A percentile compares a stretch with the other conserved stretches of the same genome.
Conservation (phyloP, 2,329 filamentous ascomycete genomes). For the Trichoderma cornu-damae region DNA sequence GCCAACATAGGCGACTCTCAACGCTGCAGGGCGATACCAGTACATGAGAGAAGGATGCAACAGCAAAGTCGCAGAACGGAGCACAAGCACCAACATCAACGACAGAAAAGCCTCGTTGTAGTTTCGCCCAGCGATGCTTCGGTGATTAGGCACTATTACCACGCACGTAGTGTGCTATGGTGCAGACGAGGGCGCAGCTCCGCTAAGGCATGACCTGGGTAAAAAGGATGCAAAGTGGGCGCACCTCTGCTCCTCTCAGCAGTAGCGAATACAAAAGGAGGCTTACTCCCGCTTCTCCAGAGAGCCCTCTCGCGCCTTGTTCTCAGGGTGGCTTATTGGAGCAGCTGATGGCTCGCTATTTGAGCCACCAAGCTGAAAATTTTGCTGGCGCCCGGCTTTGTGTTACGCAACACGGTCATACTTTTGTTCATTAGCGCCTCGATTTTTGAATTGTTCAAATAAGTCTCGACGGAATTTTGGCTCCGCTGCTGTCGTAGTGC, state of each 20-base stretch:
- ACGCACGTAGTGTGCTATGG: background rate
- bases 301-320: background rate
- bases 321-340: background rate
- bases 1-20: background rate
- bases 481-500: background rate
- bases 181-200: background rate
- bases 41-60: background rate
- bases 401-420: background rate
- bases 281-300: background rate
- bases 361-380: background rate
- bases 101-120: background rate
- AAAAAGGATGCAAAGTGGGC: constrained; percentile 1
- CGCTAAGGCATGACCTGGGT: background rate
- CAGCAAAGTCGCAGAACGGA: too few relatives aligned
- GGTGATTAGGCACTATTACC: background rate
- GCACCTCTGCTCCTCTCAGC: background rate
- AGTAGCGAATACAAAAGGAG: constrained; percentile 12
- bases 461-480: background rate
- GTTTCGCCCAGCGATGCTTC: background rate
- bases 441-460: background rate
- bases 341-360: background rate
- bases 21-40: too few relatives aligned
- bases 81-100: background rate
- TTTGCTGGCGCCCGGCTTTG: background rate
- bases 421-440: background rate